phyloP scores from a whole-genome alignment of 257 asterid species.

The Scutellaria galericulata region DNA sequence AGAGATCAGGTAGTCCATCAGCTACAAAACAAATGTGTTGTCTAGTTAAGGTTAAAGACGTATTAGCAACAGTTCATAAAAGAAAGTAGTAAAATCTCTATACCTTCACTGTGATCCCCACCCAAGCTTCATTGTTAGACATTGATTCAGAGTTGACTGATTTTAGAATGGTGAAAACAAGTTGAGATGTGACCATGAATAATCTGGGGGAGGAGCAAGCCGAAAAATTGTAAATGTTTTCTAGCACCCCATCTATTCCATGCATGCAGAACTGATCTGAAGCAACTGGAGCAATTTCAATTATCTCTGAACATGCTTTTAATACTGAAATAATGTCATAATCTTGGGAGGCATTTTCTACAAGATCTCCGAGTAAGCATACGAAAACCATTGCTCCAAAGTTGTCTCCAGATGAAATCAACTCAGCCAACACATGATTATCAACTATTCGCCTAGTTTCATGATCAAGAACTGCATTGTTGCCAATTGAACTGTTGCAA shows the following conservation, averaged over 20 bases:
- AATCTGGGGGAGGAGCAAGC: slow-evolving; percentile 51
- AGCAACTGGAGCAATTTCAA: slow-evolving; percentile 69
- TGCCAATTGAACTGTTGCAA: slow-evolving; percentile 42
- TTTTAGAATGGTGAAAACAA: slow-evolving; percentile 56
- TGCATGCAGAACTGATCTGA: slow-evolving; percentile 74
- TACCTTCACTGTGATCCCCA: slow-evolving; percentile 71
- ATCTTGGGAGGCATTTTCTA: slow-evolving; percentile 53
- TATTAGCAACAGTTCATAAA: background rate
- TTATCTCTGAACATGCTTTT: slow-evolving; percentile 50
- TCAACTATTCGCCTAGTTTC: too few species aligned
- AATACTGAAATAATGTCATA: slow-evolving; percentile 64
- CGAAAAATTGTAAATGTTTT: slow-evolving; percentile 48
- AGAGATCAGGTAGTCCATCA: slow-evolving; percentile 55
- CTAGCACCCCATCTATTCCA: slow-evolving; percentile 65
- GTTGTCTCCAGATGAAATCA: slow-evolving; percentile 71
- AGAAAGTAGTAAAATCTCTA: background rate
- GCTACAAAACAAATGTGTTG: slow-evolving; percentile 46
- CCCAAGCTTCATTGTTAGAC: slow-evolving; percentile 68
- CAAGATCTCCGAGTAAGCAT: slow-evolving; percentile 62
- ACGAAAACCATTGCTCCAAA: slow-evolving; percentile 59
- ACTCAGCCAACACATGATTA: slow-evolving; percentile 54
- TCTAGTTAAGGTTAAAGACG: slow-evolving; percentile 27
- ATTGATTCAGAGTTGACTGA: slow-evolving; percentile 63
- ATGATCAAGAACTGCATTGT: slow-evolving; percentile 33
- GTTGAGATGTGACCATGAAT: slow-evolving; percentile 51